These are phyloP conservation scores for Cordyceps cateniannulata DNA, from an alignment of 2,329 filamentous ascomycete species.

Conservation along the genomic window DNA sequence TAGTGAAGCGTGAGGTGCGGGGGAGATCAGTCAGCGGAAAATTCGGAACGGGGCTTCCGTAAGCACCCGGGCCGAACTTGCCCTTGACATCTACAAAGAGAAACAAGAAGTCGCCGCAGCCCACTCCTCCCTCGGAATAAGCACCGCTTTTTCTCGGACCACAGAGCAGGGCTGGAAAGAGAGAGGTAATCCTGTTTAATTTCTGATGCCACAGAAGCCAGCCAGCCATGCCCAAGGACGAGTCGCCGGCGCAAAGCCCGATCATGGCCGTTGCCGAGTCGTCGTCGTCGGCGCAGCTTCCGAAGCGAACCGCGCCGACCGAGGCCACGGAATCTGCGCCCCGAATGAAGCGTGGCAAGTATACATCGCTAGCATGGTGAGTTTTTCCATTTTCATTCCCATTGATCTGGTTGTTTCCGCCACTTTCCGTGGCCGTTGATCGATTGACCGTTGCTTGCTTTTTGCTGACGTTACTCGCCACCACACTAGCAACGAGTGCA, in stretches of 20 bases:
- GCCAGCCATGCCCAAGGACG: constrained; percentile 5
- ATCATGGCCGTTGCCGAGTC: neutral
- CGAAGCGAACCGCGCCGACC: constrained; percentile 11
- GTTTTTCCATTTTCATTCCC: neutral
- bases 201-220: too few relatives aligned
- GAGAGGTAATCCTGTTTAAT: neutral
- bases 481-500: constrained; percentile 29
- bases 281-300: neutral
- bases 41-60: constrained; percentile 1
- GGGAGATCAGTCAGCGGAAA: neutral
- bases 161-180: neutral
- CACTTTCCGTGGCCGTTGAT: neutral
- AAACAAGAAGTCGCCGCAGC: neutral
- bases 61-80: neutral
- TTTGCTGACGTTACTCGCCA: neutral
- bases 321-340: constrained; percentile 5
- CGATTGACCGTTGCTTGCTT: neutral
- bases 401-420: neutral
- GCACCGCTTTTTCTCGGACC: neutral
- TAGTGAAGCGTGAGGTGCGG: neutral
- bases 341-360: constrained; percentile 28
- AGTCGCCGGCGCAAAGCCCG: neutral
- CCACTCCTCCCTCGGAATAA: constrained; percentile 4
- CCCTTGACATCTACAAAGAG: neutral
- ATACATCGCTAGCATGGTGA: constrained; percentile 32